Evolutionary conservation across 2,329 filamentous ascomycete species (phyloP), one percentile per base, ranked within the genome.

Genomic region (Onygenales sp.): DNA sequence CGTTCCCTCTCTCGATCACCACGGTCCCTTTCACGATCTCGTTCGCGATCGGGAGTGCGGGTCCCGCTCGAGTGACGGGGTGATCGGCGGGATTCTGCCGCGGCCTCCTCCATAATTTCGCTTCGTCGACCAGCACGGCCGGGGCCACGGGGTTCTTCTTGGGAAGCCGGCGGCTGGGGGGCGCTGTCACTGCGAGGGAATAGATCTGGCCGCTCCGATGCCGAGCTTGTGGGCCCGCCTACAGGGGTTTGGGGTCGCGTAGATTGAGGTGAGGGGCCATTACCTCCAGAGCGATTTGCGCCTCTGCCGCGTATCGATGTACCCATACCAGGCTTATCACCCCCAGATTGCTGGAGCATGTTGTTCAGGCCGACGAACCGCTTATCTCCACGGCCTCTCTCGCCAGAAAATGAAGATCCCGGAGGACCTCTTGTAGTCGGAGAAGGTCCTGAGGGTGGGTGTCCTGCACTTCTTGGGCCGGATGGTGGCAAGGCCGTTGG

Each of bases 341-440:
- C 59, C 36, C 62, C 65, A 35, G 68, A 60, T 58, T 76, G 73
- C 52, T 76, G 72, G 38, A 77, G 69, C 61, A 75, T 70, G 52
- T 67, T 74, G 58, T 75, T 75, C 52, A 77, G 64, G 1, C 69
- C 70, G 11, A 70, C 68, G 56, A 77, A 74, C 10, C 75, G 70
- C 55, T 75, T 75, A 56, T 75, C 73, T 35, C 73, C 64, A 33
- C 73, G 67, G 41, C 66, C 65, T 50, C 72, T 68, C 50, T 72
- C 68, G 47, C 68, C 69, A 32, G 63, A 58, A 44, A 66, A 64
- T 36, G 67, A 63, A 39, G 68, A 62, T 3, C 68, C 71, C 17
- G 69, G 69, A 21, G 69, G 67, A 9, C 65, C 68, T 50, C 72
- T 63, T 17, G 60, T 63, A 31, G 60, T 60, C 9, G 70, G 62